A percentile compares a stretch with the other conserved stretches of the same genome.
Evolutionary conservation across 306 rosid species (phyloP).

Genomic region (Rosa lucieae): DNA sequence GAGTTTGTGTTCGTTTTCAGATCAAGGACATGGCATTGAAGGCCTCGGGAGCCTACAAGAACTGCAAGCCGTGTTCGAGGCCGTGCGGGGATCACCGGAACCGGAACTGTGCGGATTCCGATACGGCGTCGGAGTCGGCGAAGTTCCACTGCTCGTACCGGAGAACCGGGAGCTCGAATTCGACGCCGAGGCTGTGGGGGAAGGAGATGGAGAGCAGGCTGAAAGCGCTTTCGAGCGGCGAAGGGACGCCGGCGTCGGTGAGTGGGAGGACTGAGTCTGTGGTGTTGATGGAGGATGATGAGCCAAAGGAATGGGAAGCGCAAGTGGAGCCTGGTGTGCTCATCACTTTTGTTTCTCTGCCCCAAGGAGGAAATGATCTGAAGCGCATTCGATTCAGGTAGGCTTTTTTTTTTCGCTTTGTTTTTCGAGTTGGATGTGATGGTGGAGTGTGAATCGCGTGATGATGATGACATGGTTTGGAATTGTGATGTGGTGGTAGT

Average conservation of each 20-base stretch:
- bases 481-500: slow-evolving; percentile 31
- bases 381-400: slow-evolving; percentile 97
- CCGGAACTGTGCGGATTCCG: slow-evolving; percentile 63
- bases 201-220: slow-evolving; percentile 77
- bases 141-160: slow-evolving; percentile 74
- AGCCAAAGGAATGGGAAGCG: slow-evolving; percentile 94
- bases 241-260: slow-evolving; percentile 90
- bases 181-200: slow-evolving; percentile 89
- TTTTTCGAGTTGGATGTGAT: slow-evolving; percentile 31
- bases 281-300: slow-evolving; percentile 90
- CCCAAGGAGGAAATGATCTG: slow-evolving; percentile 94
- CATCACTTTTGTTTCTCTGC: slow-evolving; percentile 89
- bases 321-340: slow-evolving; percentile 99
- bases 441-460: slow-evolving; percentile 21
- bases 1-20: slow-evolving; percentile 32
- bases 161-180: slow-evolving; percentile 78
- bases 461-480: slow-evolving; percentile 35
- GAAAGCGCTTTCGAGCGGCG: slow-evolving; percentile 88
- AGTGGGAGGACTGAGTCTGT: slow-evolving; percentile 78
- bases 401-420: slow-evolving; percentile 11
- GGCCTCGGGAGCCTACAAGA: slow-evolving; percentile 94
- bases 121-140: slow-evolving; percentile 73
- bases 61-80: slow-evolving; percentile 91
- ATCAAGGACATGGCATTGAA: slow-evolving; percentile 97
- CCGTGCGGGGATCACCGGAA: slow-evolving; percentile 53